Base-by-base conservation (phyloP, 2,329 filamentous ascomycete genomes). In the Apiospora arundinis region DNA sequence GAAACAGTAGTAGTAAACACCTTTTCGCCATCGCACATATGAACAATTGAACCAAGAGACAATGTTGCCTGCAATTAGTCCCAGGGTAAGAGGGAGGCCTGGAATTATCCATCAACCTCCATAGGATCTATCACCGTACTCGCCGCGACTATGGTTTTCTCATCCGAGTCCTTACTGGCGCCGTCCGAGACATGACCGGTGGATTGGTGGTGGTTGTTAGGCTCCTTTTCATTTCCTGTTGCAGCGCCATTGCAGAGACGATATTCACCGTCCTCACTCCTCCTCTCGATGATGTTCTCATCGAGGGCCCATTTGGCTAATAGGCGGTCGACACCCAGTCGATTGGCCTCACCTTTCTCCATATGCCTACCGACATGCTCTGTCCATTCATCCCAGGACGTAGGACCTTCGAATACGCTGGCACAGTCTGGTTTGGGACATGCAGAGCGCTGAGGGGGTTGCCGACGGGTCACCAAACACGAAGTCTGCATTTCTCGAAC, bases 281-380 rank as follows among this genome's bases (percentile, higher is more conserved):
- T 86, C 9, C 82, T 81, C 75, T 91, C 88, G 71, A 92, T 91
- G 74, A 92, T 92, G 8, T 84, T 85, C 75, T 92, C 89, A 0
- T 90, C 87, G 25, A 92, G 80, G 5, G 90, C 90, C 89, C 90
- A 92, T 71, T 88, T 83, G 0, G 88, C 86, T 60, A 92, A 80
- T 49, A 90, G 79, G 1, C 81, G 80, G 74, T 92, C 90, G 6
- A 91, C 88, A 0, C 86, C 88, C 23, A 92, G 82, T 32, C 83
- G 80, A 32, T 83, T 82, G 4, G 88, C 89, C 73, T 92, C 90
- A 8, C 89, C 89, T 74, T 91, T 92, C 81, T 98, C 95, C 85
- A 97, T 92, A 80, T 98, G 95, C 66, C 92, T 88, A 0, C 95
- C 95, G 0, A 98, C 92, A 80, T 98, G 95, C 80, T 98, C 95